Conservation (phyloP, 345 rosid species). For the Conringia planisiliqua region DNA sequence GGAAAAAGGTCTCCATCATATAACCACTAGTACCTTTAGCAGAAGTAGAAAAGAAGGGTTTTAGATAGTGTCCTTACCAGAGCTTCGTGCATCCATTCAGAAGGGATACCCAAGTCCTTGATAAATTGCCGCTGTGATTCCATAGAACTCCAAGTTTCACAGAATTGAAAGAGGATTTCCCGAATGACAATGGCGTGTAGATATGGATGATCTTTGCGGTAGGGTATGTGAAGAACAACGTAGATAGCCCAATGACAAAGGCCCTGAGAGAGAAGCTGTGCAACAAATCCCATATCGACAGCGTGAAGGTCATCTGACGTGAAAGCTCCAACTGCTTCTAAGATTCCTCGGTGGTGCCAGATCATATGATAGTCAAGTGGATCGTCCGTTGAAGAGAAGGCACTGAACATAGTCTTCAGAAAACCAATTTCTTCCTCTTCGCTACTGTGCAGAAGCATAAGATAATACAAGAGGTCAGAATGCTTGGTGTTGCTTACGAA, state of each 20-base stretch:
- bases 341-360: slow-evolving; percentile 84
- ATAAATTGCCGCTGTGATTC: slow-evolving; percentile 76
- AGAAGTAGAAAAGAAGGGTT: slow-evolving; percentile 10
- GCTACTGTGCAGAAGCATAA: slow-evolving; percentile 89
- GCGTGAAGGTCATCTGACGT: slow-evolving; percentile 77
- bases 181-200: slow-evolving; percentile 67
- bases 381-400: slow-evolving; percentile 82
- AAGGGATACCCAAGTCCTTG: slow-evolving; percentile 70
- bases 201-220: slow-evolving; percentile 63
- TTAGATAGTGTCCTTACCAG: slow-evolving; percentile 48
- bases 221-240: slow-evolving; percentile 85
- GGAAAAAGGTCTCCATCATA: slow-evolving; percentile 10
- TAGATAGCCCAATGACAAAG: slow-evolving; percentile 96
- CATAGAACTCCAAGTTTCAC: slow-evolving; percentile 81
- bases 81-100: slow-evolving; percentile 91
- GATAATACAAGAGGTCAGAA: slow-evolving; percentile 84
- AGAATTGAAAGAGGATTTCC: slow-evolving; percentile 87
- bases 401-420: slow-evolving; percentile 83
- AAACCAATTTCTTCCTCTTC: slow-evolving; percentile 53
- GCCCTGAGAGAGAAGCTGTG: slow-evolving; percentile 77
- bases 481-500: slow-evolving; percentile 42
- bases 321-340: slow-evolving; percentile 79
- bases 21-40: neutral
- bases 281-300: slow-evolving; percentile 90
- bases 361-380: slow-evolving; percentile 99